phyloP scores from a whole-genome alignment of 345 rosid genomes.

The Alliaria petiolata region DNA sequence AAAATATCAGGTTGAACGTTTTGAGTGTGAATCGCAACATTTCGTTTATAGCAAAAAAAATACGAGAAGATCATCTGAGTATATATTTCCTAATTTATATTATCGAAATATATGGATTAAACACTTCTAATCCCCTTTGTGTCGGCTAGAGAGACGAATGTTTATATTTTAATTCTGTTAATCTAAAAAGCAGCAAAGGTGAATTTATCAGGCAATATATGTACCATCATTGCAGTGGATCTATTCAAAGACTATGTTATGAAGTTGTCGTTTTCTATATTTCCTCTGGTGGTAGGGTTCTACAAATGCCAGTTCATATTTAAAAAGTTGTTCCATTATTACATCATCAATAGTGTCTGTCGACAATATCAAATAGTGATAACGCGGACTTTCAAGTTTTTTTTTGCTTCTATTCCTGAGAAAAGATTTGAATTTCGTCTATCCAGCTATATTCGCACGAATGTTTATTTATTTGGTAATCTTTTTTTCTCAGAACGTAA shows the following conservation, averaged over 20 bases:
- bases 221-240: conserved; percentile 14
- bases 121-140: no score
- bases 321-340: conserved; percentile 16
- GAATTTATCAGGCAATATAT: not conserved
- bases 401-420: not conserved
- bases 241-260: not conserved
- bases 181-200: not conserved
- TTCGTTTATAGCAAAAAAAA: no score
- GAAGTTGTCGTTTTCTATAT: conserved; percentile 24
- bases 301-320: not conserved
- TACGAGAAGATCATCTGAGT: no score
- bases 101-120: no score
- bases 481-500: not conserved
- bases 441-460: not conserved
- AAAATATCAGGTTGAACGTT: not conserved
- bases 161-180: not conserved
- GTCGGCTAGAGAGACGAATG: conserved; percentile 14
- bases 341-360: conserved; percentile 17
- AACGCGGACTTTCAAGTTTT: conserved; percentile 2
- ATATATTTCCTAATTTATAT: no score
- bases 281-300: conserved; percentile 24
- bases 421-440: not conserved
- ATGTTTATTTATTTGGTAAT: not conserved
- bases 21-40: not conserved
- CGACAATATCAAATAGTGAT: conserved; percentile 15